Evolutionary conservation across 2,329 filamentous ascomycete species (phyloP).

Genomic region (Alternaria postmessia): DNA sequence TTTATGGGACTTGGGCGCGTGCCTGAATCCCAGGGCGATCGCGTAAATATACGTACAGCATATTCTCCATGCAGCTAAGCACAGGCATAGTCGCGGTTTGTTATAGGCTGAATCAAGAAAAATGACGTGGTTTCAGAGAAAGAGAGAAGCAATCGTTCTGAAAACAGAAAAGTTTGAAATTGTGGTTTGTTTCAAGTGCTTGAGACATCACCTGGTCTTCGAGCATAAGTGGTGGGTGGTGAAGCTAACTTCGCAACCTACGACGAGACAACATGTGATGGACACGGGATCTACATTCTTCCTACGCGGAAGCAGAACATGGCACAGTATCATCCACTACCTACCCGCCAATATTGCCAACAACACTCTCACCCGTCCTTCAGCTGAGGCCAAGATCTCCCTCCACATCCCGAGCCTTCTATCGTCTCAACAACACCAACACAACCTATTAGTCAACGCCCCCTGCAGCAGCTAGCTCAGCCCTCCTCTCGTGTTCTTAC

Average conservation of each 20-base stretch:
- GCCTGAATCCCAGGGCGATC: neutral
- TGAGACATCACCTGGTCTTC: neutral
- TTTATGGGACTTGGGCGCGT: neutral
- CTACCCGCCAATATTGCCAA: no score
- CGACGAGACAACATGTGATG: neutral
- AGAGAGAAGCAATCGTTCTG: neutral
- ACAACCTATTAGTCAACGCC: neutral
- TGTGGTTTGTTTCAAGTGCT: neutral
- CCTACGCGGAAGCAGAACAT: neutral
- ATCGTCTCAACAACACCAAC: neutral
- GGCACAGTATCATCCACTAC: neutral
- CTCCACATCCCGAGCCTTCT: neutral
- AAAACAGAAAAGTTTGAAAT: neutral
- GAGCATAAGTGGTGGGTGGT: neutral
- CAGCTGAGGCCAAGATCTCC: neutral
- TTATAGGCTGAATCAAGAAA: neutral
- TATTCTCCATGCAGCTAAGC: neutral
- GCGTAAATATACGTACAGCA: neutral
- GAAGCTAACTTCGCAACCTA: neutral
- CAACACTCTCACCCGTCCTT: neutral
- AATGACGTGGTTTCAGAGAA: neutral
- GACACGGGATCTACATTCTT: neutral
- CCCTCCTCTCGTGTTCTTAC: neutral
- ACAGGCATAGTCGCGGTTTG: neutral
- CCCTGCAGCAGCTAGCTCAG: neutral